Evolutionary conservation across 352 stramenopile genomes (phyloP).

Genomic region (Pythium phragmitis): DNA sequence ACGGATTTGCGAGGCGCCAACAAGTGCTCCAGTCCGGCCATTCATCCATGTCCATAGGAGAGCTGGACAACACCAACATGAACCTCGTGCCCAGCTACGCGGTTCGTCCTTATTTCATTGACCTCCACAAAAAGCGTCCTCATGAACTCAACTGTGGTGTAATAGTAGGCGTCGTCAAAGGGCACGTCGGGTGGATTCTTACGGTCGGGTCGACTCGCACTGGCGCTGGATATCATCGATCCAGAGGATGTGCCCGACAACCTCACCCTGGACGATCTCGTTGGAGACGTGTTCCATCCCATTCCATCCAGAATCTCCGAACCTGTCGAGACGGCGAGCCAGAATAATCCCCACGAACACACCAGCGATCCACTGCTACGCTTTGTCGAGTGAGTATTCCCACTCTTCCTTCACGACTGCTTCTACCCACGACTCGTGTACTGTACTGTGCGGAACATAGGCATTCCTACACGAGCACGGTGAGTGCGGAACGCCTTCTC

Average conservation of each 20-base stretch:
- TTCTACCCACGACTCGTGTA: not conserved
- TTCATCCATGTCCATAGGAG: conserved; percentile 29
- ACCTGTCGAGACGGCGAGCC: not conserved
- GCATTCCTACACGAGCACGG: conserved; percentile 10
- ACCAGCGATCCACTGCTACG: conserved; percentile 9
- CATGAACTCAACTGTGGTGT: not conserved
- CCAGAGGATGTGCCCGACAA: conserved; percentile 19
- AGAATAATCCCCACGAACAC: not conserved
- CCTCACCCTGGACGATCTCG: conserved; percentile 18
- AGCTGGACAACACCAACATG: conserved; percentile 40
- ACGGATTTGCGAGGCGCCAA: conserved; percentile 55
- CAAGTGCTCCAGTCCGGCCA: conserved; percentile 24
- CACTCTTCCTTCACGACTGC: not conserved
- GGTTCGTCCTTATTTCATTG: conserved; percentile 14
- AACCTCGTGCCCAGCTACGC: conserved; percentile 68
- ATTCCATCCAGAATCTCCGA: not conserved
- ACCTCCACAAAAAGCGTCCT: not conserved
- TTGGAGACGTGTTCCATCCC: not conserved
- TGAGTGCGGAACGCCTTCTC: conserved; percentile 1
- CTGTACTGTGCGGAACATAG: not conserved
- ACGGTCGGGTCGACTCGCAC: conserved; percentile 1
- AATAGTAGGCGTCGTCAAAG: conserved; percentile 17
- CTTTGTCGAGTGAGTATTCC: conserved; percentile 4
- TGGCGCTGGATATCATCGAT: conserved; percentile 14
- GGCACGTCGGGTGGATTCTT: not conserved